Evolutionary conservation across 495 filamentous ascomycete genomes (phyloP).

Genomic region (Filosporella fistucella): DNA sequence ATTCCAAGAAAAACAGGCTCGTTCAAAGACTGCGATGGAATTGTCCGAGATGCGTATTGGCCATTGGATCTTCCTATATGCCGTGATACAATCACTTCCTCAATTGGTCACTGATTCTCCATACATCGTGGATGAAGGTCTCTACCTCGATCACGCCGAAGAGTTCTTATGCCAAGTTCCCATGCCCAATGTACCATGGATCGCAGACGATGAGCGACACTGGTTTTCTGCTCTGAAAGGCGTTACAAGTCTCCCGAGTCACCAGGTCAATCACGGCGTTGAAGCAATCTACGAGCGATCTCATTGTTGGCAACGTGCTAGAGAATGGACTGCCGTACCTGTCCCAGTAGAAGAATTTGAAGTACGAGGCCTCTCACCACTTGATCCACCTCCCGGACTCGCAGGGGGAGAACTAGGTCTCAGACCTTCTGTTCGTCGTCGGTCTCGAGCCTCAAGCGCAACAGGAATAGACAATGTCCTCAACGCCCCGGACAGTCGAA

Average conservation of each 20-base stretch:
- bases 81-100: conserved; percentile 83
- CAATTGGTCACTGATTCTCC: conserved; percentile 87
- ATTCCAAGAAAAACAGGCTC: conserved; percentile 73
- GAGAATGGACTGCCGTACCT: conserved; percentile 60
- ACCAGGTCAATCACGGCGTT: conserved; percentile 81
- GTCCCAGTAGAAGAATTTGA: neutral
- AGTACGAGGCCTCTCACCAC: conserved; percentile 8
- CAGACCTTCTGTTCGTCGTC: conserved; percentile 9
- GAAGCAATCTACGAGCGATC: conserved; percentile 87
- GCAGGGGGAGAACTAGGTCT: conserved; percentile 14
- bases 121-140: too few relatives aligned
- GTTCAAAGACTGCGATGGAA: conserved; percentile 66
- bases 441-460: neutral
- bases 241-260: conserved; percentile 72
- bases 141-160: conserved; percentile 77
- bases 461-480: neutral
- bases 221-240: conserved; percentile 64
- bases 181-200: conserved; percentile 80
- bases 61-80: conserved; percentile 94
- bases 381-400: conserved; percentile 20
- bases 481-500: too few relatives aligned
- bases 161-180: conserved; percentile 96
- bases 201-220: conserved; percentile 78
- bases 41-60: conserved; percentile 74
- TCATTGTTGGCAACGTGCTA: conserved; percentile 86